Base-by-base conservation (phyloP, 1,284 basidiomycete species). In the Anthracocystis setariae region DNA sequence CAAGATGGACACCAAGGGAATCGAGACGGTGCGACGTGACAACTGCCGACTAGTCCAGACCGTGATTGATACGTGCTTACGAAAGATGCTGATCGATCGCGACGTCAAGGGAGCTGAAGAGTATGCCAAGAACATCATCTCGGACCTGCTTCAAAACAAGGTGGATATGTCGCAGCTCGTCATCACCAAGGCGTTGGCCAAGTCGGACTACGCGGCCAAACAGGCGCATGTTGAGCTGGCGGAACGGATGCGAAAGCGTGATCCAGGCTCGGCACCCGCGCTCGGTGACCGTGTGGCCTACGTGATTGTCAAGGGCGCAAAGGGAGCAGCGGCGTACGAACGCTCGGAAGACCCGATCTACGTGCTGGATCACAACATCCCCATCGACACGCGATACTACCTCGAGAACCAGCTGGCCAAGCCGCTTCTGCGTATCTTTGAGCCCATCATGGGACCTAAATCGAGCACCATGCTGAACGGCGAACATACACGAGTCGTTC, bases 1-100 rank as follows among this genome's bases (percentile, higher is more conserved):
- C 67, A 82, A 82, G 74, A 82, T 82, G 81, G 81, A 82, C 60
- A 82, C 81, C 33, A 82, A 82, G 67, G 81, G 81, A 25, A 82
- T 82, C 60, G 81, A 82, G 60, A 82, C 81, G 23, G 81, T 82
- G 29, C 77, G 81, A n/a, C 74, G 81, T 18, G 81, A 82, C 60
- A 82, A 82, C 48, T 82, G 81, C 47, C 79, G 81, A 12, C 56
- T 82, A n/a, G 81, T 82, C 27, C 81, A 80, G 61, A 82, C 77
- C 1, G 73, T 82, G 46, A 82, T 82, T 43, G 81, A 82, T 64
- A 82, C 81, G 17, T 82, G 81, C 40, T 55, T 82, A 29, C 76
- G 76, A 29, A 82, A 82, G 72, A 82, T 82, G 81, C 71, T 82
- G 40, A 82, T 82, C 60, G 81, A 82, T 59, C 78, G 81, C 27